Conservation (phyloP, 2,329 filamentous ascomycete genomes). For the Akanthomyces lecanii region DNA sequence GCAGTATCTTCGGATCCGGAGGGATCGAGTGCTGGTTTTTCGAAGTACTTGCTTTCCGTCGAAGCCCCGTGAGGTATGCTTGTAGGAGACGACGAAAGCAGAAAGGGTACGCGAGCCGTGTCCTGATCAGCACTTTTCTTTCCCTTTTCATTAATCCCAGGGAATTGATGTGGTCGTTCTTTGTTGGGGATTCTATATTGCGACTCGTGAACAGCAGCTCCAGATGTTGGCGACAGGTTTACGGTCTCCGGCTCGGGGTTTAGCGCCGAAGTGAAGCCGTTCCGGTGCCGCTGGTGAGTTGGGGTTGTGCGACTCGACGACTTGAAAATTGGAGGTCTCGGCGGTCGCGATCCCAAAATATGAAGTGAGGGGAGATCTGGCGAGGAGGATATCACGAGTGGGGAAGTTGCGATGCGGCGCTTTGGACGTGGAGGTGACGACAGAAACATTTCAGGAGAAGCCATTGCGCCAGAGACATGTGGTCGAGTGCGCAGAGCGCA, state of each 20-base stretch:
- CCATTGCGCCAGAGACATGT: conserved; percentile 28
- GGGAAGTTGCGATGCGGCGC: conserved; percentile 30
- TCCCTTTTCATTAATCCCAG: background rate
- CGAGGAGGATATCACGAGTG: conserved; percentile 43
- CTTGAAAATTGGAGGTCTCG: conserved; percentile 5
- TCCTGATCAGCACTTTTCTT: background rate
- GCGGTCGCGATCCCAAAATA: conserved; percentile 40
- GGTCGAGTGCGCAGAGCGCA: conserved; percentile 46
- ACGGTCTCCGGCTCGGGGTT: background rate
- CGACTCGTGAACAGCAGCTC: background rate
- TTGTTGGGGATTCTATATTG: background rate
- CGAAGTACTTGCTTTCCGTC: conserved; percentile 6
- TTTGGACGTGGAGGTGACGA: conserved; percentile 29
- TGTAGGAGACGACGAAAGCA: conserved; percentile 1
- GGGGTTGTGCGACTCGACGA: background rate
- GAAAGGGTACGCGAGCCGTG: background rate
- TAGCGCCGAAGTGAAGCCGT: background rate
- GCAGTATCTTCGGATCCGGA: background rate
- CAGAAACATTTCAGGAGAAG: conserved; percentile 30
- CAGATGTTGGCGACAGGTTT: background rate
- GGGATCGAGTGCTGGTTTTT: background rate
- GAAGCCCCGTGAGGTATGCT: background rate
- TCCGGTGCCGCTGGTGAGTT: no score
- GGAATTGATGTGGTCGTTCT: background rate
- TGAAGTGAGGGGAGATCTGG: conserved; percentile 52